A percentile compares a stretch with the other conserved stretches of the same genome.
phyloP scores from a whole-genome alignment of 495 filamentous ascomycete species.

The Penicillium nucicola region DNA sequence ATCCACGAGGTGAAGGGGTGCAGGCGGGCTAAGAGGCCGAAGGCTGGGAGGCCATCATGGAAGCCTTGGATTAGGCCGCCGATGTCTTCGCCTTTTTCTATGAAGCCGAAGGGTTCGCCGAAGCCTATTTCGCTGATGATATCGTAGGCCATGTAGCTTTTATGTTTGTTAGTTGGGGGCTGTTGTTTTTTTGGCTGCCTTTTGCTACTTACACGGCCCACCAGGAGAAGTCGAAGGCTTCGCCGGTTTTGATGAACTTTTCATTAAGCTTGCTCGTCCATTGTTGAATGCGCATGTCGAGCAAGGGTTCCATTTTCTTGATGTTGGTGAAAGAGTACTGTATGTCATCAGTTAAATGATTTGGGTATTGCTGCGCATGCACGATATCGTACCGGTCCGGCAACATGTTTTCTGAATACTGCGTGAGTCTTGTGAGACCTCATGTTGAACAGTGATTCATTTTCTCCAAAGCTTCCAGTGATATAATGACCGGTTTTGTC shows the following conservation, averaged over 20 bases:
- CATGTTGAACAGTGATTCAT: constrained; percentile 48
- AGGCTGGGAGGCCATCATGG: constrained; percentile 45
- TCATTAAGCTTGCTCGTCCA: constrained; percentile 44
- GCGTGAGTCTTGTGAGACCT: constrained; percentile 47
- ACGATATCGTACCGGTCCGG: constrained; percentile 32
- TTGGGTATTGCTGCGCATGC: background rate
- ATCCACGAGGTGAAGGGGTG: constrained; percentile 53
- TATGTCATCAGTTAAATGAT: constrained; percentile 15
- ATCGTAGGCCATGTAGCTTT: constrained; percentile 57
- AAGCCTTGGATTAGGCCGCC: constrained; percentile 52
- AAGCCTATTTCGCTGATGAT: constrained; percentile 63
- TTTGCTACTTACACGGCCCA: constrained; percentile 45
- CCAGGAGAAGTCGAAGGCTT: constrained; percentile 49
- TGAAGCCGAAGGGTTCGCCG: constrained; percentile 59
- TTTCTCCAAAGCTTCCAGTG: constrained; percentile 47
- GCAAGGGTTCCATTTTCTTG: constrained; percentile 51
- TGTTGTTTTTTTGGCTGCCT: background rate
- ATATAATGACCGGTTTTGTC: constrained; percentile 56
- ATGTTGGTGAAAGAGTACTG: constrained; percentile 51
- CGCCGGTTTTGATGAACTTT: constrained; percentile 38
- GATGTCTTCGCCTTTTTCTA: constrained; percentile 56
- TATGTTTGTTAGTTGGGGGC: background rate
- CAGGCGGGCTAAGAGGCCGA: constrained; percentile 47
- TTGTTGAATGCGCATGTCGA: constrained; percentile 41
- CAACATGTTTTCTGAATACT: constrained; percentile 41